Base-by-base conservation (phyloP, 192 early-diverging fungal species). In the Coemansia sp. region DNA sequence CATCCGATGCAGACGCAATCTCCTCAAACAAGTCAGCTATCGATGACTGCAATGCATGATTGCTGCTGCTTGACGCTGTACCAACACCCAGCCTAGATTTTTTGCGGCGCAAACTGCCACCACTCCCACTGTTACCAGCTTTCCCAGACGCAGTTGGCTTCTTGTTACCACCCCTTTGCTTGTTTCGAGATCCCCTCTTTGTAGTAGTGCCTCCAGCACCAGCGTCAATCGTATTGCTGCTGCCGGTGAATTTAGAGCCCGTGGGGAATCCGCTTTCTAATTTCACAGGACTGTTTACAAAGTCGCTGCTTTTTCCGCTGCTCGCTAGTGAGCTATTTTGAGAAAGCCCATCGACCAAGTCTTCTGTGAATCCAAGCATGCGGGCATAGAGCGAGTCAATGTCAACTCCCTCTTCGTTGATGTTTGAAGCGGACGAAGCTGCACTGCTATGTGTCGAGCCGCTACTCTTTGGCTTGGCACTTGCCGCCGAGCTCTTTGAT, bases 321-420 rank as follows among this genome's bases (percentile, higher is more conserved):
- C 39, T 19, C 9, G 39, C 19, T 4, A 20, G 39, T 15, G 17
- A 37, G 22, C 41, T 10, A 45, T 30, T 38, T 13, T 11, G 23
- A 15, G 30, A 33, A 1, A 50, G 54, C 46, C 26, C 55, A 15
- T 54, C 54, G 0, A 54, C 55, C 15, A 73, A 46, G 33, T 73
- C 70, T 26, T 51, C 64, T 17, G 70, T 73, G 33, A 73, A 73
- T 19, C 70, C 70, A 17, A 73, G 70, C 70, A 73, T 73, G 5
- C 70, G 70, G n/a, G 70, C 70, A 54, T 34, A 73, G n/a, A 73
- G 51, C 42, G 70, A 73, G 47, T 66, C 48, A 3, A 56, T 15
- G 25, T 73, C 59, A 4, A 73, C 53, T 15, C 70, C 70, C 15
- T 62, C 64, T 27, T 73, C 70, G 20, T 73, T 53, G 10, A 73